phyloP scores from a whole-genome alignment of 2,329 filamentous ascomycete species.

The Fusarium bulbicola region DNA sequence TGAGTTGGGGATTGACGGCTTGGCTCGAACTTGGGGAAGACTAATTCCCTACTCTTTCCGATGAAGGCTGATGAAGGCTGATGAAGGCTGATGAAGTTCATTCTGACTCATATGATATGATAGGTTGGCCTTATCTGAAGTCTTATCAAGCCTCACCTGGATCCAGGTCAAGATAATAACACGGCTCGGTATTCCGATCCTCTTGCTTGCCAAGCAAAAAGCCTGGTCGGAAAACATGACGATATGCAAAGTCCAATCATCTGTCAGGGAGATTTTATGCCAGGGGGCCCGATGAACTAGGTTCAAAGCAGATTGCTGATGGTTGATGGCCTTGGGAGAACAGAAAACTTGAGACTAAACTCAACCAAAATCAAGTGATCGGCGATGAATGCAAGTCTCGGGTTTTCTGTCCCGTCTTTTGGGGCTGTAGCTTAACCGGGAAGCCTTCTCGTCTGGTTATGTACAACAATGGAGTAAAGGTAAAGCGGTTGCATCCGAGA shows the following conservation, averaged over 20 bases:
- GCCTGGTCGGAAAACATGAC: fast-evolving
- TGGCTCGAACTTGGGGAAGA: neutral
- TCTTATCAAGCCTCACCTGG: neutral
- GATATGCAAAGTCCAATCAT: neutral
- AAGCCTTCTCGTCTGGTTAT: fast-evolving
- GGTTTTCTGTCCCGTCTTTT: neutral
- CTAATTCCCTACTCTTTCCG: neutral
- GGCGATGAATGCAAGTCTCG: neutral
- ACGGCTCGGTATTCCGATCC: neutral
- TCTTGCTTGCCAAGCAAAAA: neutral
- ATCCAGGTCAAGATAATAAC: neutral
- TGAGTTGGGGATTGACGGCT: neutral
- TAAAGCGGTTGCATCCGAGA: neutral
- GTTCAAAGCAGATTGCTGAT: fast-evolving
- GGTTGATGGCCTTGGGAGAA: neutral
- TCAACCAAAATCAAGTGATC: neutral
- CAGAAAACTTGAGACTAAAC: neutral
- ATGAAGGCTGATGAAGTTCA: fast-evolving
- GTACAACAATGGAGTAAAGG: neutral
- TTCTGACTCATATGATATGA: too few relatives aligned
- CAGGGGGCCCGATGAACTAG: neutral
- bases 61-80: neutral
- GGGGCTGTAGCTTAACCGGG: too few relatives aligned
- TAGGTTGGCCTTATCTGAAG: fast-evolving
- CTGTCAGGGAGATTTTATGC: too few relatives aligned